phyloP scores from a whole-genome alignment of 768 basidiomycete genomes.

The Boletus coccyginus region DNA sequence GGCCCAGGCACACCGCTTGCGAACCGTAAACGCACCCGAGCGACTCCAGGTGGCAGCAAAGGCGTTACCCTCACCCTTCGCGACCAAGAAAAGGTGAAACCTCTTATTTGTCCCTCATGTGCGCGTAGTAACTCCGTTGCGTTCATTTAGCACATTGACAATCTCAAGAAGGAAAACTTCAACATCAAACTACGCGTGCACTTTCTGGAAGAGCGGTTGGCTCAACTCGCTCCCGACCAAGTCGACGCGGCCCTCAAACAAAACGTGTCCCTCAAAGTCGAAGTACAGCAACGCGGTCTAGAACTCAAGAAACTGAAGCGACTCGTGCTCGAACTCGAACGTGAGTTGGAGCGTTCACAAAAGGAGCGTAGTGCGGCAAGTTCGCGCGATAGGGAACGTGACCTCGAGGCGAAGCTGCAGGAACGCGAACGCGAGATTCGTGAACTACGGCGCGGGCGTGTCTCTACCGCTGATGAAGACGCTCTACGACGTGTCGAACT shows the following conservation, averaged over 20 bases:
- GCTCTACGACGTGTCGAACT: constrained; percentile 54
- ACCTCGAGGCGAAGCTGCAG: constrained; percentile 73
- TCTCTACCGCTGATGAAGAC: constrained; percentile 44
- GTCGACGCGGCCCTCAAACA: constrained; percentile 90
- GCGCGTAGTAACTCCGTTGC: background rate
- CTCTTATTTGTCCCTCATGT: background rate
- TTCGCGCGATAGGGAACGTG: constrained; percentile 56
- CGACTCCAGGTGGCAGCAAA: constrained; percentile 28
- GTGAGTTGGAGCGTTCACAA: constrained; percentile 71
- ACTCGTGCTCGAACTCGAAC: constrained; percentile 78
- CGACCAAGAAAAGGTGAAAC: constrained; percentile 89
- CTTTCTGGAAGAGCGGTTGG: constrained; percentile 90
- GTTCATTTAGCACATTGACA: constrained; percentile 80
- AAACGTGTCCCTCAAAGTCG: constrained; percentile 90
- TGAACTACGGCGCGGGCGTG: constrained; percentile 57
- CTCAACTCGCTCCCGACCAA: constrained; percentile 86
- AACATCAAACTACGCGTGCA: constrained; percentile 94
- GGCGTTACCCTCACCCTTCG: constrained; percentile 70
- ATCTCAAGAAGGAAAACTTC: constrained; percentile 96
- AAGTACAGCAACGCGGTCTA: constrained; percentile 84
- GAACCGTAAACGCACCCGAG: constrained; percentile 43
- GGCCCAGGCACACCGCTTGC: constrained; percentile 50
- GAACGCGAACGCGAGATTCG: constrained; percentile 69
- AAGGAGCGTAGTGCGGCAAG: constrained; percentile 42
- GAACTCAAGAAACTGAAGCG: constrained; percentile 93